phyloP scores from a whole-genome alignment of 2,329 filamentous ascomycete species.

The Scortechinia acanthostroma region DNA sequence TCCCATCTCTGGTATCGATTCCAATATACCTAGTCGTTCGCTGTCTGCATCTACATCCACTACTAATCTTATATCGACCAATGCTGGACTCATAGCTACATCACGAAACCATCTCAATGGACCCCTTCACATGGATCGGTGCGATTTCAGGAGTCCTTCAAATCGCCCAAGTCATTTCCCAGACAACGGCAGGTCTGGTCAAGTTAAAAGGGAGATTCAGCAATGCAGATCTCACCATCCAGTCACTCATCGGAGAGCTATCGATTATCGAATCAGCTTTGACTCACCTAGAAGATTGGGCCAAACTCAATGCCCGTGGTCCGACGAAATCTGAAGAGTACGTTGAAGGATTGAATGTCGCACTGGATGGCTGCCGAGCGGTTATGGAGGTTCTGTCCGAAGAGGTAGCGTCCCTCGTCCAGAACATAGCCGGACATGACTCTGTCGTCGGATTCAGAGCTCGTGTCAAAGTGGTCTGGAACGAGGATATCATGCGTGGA shows the following conservation, averaged over 20 bases:
- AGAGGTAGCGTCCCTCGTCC: neutral
- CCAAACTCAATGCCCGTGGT: constrained; percentile 10
- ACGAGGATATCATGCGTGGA: constrained; percentile 21
- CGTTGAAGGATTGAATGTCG: constrained; percentile 9
- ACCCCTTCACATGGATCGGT: constrained; percentile 22
- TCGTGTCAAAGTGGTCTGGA: constrained; percentile 21
- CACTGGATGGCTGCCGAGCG: neutral
- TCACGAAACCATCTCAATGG: constrained; percentile 16
- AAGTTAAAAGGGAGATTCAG: constrained; percentile 20
- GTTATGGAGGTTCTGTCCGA: neutral
- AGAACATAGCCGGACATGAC: neutral
- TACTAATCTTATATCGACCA: too few relatives aligned
- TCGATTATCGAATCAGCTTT: constrained; percentile 22
- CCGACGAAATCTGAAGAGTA: constrained; percentile 9
- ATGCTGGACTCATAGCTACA: too few relatives aligned
- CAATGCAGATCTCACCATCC: constrained; percentile 25
- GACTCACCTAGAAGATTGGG: constrained; percentile 22
- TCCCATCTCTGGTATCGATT: too few relatives aligned
- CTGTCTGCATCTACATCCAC: too few relatives aligned
- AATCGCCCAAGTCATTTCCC: constrained; percentile 19
- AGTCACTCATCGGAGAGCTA: constrained; percentile 21
- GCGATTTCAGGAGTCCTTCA: constrained; percentile 20
- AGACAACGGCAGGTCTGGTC: constrained; percentile 18
- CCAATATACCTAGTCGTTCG: too few relatives aligned
- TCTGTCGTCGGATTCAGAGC: constrained; percentile 3